Evolutionary conservation across 139 green algal species (phyloP).

Genomic region (Trebouxia sp.): DNA sequence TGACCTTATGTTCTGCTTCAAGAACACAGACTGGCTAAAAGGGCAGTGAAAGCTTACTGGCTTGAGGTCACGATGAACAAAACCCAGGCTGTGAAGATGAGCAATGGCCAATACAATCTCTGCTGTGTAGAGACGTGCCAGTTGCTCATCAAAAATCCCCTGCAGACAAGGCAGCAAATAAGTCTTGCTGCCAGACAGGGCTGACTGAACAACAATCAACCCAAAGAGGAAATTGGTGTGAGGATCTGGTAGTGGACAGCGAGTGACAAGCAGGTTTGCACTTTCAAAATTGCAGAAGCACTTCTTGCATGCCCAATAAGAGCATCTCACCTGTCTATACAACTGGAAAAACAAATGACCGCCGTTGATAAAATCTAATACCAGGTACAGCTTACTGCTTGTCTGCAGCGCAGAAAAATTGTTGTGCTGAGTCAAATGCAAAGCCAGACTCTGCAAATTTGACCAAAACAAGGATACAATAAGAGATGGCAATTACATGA

Average conservation of each 20-base stretch:
- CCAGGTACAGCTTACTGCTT: constrained; percentile 93
- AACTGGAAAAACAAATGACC: constrained; percentile 99
- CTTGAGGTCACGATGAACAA: constrained; percentile 83
- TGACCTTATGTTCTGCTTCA: neutral
- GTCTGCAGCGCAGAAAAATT: constrained; percentile 60
- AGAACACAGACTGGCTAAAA: neutral
- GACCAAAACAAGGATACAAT: neutral
- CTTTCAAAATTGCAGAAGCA: neutral
- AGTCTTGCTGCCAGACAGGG: no score
- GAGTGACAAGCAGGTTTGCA: no score
- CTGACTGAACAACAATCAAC: neutral
- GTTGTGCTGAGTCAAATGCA: neutral
- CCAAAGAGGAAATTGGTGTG: neutral
- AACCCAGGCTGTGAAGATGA: constrained; percentile 88
- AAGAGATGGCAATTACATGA: neutral
- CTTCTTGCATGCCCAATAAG: neutral
- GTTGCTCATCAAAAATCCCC: constrained; percentile 85
- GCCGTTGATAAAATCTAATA: constrained; percentile 98
- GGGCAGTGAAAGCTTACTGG: constrained; percentile 38
- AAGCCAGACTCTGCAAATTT: neutral
- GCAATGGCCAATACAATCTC: constrained; percentile 92
- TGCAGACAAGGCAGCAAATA: neutral
- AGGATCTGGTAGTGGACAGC: no score
- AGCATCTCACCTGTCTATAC: constrained; percentile 67
- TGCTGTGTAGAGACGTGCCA: constrained; percentile 90